A percentile compares a stretch with the other conserved stretches of the same genome.
These are phyloP conservation scores for Verticillium dahliae DNA, from an alignment of 2,329 filamentous ascomycete species.

Conservation along the genomic window DNA sequence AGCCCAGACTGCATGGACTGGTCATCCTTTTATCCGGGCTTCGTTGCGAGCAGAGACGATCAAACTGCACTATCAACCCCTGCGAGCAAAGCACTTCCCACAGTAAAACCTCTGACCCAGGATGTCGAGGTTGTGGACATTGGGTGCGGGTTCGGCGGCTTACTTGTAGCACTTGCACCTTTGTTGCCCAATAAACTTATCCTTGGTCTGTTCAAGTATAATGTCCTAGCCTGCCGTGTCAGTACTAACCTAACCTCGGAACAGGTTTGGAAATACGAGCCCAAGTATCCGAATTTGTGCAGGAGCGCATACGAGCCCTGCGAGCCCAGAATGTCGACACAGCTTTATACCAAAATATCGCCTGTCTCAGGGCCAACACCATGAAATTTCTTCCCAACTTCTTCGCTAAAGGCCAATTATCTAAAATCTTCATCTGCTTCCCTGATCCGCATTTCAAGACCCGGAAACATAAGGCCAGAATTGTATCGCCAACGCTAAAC, in stretches of 20 bases:
- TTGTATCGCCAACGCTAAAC: slow-evolving; percentile 81
- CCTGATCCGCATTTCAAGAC: slow-evolving; percentile 98
- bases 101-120: slow-evolving; percentile 43
- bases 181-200: slow-evolving; percentile 75
- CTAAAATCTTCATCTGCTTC: slow-evolving; percentile 95
- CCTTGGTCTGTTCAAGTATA: slow-evolving; percentile 51
- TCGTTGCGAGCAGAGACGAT: slow-evolving; percentile 34
- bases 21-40: slow-evolving; percentile 76
- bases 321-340: slow-evolving; percentile 54
- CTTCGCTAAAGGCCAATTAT: slow-evolving; percentile 74
- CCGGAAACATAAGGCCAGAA: slow-evolving; percentile 93
- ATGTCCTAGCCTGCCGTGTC: slow-evolving; percentile 3
- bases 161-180: slow-evolving; percentile 79
- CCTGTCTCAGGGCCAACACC: slow-evolving; percentile 84
- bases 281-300: slow-evolving; percentile 85
- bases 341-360: slow-evolving; percentile 72
- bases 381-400: slow-evolving; percentile 99
- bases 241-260: slow-evolving; percentile 4
- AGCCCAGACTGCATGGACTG: slow-evolving; percentile 86
- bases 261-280: slow-evolving; percentile 85
- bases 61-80: slow-evolving; percentile 10
- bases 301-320: slow-evolving; percentile 78
- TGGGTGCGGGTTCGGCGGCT: slow-evolving; percentile 90
- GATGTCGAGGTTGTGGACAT: slow-evolving; percentile 92
- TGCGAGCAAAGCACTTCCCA: slow-evolving; percentile 5